Conservation (phyloP, 805 yeast genomes). For the Cyberlindnera maclurae region DNA sequence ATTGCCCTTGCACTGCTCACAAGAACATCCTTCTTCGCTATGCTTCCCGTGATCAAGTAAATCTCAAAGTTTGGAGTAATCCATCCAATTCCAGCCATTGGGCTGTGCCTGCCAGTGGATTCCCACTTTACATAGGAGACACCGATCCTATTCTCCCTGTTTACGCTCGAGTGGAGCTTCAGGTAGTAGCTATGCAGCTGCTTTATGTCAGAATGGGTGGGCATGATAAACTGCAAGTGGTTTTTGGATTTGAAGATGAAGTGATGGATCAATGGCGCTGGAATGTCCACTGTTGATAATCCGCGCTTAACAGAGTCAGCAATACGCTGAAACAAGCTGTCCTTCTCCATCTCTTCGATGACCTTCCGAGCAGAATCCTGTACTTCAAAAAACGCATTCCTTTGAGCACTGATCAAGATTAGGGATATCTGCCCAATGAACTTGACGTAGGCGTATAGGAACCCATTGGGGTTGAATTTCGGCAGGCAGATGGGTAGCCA, state of each 20-base stretch:
- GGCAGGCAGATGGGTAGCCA: conserved; percentile 96
- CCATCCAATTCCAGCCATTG: conserved; percentile 43
- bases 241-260: conserved; percentile 71
- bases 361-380: conserved; percentile 52
- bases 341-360: conserved; percentile 31
- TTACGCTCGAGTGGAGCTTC: conserved; percentile 20
- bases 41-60: conserved; percentile 53
- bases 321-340: conserved; percentile 32
- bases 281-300: conserved; percentile 42
- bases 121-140: conserved; percentile 40
- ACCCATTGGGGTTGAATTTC: conserved; percentile 82
- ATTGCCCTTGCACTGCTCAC: conserved; percentile 56
- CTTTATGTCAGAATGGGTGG: conserved; percentile 13
- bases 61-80: conserved; percentile 54
- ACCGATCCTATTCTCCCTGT: conserved; percentile 31
- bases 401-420: conserved; percentile 47
- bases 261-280: conserved; percentile 59
- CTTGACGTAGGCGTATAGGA: conserved; percentile 72
- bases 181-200: conserved; percentile 19
- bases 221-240: conserved; percentile 56
- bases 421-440: conserved; percentile 41
- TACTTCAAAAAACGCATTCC: conserved; percentile 72
- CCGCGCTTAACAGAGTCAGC: conserved; percentile 30
- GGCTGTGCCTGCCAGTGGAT: conserved; percentile 1
- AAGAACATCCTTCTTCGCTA: conserved; percentile 47